A percentile compares a stretch with the other conserved stretches of the same genome.
These are phyloP conservation scores for Tarenaya hassleriana DNA, from an alignment of 345 rosid genomes.

Conservation along the genomic window DNA sequence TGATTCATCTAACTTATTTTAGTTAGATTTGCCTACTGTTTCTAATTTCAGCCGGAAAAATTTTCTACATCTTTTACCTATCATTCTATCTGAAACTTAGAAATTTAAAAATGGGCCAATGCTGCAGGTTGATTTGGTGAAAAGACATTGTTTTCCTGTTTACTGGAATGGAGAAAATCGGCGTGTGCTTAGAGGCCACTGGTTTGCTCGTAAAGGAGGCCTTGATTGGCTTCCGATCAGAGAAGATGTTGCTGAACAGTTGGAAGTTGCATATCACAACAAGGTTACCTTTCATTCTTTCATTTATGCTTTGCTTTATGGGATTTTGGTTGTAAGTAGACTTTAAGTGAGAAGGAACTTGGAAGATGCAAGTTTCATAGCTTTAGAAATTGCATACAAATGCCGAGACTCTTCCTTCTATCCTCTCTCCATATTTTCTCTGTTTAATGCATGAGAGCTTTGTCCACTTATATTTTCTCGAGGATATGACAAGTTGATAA, in stretches of 20 bases:
- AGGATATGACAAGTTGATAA: slow-evolving; percentile 7
- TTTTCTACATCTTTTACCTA: no score
- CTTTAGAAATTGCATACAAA: neutral
- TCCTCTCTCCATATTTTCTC: neutral
- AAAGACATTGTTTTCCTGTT: slow-evolving; percentile 85
- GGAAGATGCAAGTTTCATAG: neutral
- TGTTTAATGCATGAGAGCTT: slow-evolving; percentile 2
- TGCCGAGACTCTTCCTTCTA: neutral
- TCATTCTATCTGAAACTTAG: no score
- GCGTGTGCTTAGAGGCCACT: slow-evolving; percentile 93
- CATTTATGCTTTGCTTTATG: neutral
- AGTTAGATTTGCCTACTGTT: neutral
- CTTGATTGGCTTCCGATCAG: slow-evolving; percentile 93
- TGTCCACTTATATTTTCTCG: neutral
- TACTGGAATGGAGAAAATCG: slow-evolving; percentile 97
- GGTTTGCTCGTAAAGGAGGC: slow-evolving; percentile 96
- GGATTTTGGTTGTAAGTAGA: neutral
- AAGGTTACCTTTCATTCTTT: slow-evolving; percentile 42
- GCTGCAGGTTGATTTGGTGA: slow-evolving; percentile 75
- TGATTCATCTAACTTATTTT: slow-evolving; percentile 3
- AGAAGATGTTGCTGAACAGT: slow-evolving; percentile 85
- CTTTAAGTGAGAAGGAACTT: neutral
- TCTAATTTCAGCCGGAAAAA: no score
- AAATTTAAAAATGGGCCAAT: neutral
- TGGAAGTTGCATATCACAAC: slow-evolving; percentile 71